Percentiles rank a stretch among this genome's conserved stretches.
Evolutionary conservation across 192 early-diverging fungal genomes (phyloP).

Genomic region (Funneliformis mosseae): DNA sequence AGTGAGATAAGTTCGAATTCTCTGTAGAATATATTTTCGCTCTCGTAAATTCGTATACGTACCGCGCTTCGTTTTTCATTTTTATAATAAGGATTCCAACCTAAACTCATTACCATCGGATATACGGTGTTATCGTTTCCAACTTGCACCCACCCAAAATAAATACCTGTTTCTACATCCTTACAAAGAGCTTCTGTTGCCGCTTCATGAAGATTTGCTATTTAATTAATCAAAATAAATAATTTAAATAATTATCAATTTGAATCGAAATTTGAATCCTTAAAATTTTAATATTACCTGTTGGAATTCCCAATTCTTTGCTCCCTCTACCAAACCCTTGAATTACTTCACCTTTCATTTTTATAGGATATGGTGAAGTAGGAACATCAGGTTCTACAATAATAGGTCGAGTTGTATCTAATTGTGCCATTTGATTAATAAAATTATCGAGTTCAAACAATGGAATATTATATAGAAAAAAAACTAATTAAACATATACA

Average conservation of each 20-base stretch:
- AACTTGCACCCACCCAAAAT: constrained; percentile 93
- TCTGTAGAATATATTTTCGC: constrained; percentile 15
- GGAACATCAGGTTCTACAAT: constrained; percentile 66
- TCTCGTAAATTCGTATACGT: constrained; percentile 32
- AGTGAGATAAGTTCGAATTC: constrained; percentile 3
- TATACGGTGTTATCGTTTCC: constrained; percentile 53
- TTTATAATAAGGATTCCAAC: constrained; percentile 99
- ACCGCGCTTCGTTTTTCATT: constrained; percentile 94
- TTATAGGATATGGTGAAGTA: constrained; percentile 73
- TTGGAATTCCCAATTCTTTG: constrained; percentile 97
- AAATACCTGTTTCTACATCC: constrained; percentile 83
- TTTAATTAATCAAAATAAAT: background rate
- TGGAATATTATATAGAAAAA: too few relatives aligned
- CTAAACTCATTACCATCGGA: constrained; percentile 99
- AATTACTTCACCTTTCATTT: constrained; percentile 78
- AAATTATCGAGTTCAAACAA: too few relatives aligned
- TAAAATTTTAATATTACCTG: constrained; percentile 57
- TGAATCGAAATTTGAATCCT: background rate
- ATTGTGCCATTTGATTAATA: background rate
- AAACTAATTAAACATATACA: too few relatives aligned
- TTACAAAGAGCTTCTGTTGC: constrained; percentile 66
- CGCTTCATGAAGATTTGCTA: constrained; percentile 89
- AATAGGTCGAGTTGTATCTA: constrained; percentile 46
- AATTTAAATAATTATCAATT: background rate
- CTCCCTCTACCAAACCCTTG: constrained; percentile 94